A percentile compares a stretch with the other conserved stretches of the same genome.
phyloP scores from a whole-genome alignment of 495 filamentous ascomycete species.

The Thermothielavioides terrestris region DNA sequence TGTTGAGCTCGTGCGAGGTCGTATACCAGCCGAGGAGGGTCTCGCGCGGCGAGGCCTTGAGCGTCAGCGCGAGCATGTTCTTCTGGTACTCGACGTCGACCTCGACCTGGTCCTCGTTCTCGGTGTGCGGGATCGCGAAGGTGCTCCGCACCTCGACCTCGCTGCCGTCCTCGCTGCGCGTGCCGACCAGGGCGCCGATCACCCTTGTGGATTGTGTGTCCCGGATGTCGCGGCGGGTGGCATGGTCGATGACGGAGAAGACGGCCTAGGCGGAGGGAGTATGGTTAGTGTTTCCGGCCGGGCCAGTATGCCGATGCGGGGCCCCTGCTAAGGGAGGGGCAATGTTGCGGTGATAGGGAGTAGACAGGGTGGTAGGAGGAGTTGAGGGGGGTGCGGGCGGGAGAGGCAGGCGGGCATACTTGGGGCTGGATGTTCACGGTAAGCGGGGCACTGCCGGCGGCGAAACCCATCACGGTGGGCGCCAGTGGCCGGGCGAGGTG shows the following conservation, averaged over 20 bases:
- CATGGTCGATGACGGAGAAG: conserved; percentile 96
- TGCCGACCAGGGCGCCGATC: conserved; percentile 89
- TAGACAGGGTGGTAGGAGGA: too few species aligned
- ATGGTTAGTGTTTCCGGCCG: background rate
- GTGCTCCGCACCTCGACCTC: conserved; percentile 91
- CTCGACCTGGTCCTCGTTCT: conserved; percentile 96
- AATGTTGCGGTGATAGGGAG: too few species aligned
- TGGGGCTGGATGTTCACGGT: conserved; percentile 92
- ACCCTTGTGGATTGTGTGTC: conserved; percentile 86
- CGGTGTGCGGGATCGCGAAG: conserved; percentile 96
- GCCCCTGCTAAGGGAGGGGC: too few species aligned
- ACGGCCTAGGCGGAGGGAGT: conserved; percentile 53
- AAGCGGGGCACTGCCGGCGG: conserved; percentile 75
- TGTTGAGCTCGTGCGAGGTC: conserved; percentile 90
- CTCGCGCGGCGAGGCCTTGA: conserved; percentile 90
- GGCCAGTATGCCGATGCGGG: too few species aligned
- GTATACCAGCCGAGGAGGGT: conserved; percentile 97
- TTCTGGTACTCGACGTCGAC: conserved; percentile 99
- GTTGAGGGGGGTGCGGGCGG: background rate
- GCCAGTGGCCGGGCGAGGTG: conserved; percentile 90
- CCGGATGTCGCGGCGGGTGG: conserved; percentile 79
- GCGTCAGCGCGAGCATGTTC: conserved; percentile 89
- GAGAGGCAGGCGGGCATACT: conserved; percentile 44
- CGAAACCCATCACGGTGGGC: conserved; percentile 64
- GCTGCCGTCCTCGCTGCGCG: conserved; percentile 87